Percentiles rank a stretch among this genome's conserved stretches.
phyloP scores from a whole-genome alignment of 2,329 filamentous ascomycete genomes.

The Sporothrix humicola region DNA sequence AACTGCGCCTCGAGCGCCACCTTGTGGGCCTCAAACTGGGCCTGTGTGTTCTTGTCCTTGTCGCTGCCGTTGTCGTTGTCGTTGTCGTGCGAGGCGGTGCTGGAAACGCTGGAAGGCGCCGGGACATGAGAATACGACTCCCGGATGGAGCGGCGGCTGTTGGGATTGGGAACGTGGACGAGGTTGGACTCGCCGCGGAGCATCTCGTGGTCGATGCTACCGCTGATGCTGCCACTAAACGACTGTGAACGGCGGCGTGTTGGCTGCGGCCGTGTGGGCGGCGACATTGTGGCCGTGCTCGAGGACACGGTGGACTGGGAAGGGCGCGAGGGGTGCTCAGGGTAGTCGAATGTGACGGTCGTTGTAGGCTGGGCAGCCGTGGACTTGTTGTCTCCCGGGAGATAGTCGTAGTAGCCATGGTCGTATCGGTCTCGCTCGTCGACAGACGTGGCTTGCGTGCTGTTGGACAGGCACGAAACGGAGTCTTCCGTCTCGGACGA shows the following conservation, averaged over 20 bases:
- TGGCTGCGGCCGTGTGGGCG: background rate
- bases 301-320: background rate
- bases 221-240: slow-evolving; percentile 2
- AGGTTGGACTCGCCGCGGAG: background rate
- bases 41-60: slow-evolving; percentile 8
- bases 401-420: slow-evolving; percentile 12
- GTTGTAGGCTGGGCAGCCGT: background rate
- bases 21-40: slow-evolving; percentile 24
- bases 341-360: background rate
- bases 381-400: background rate
- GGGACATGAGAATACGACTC: background rate
- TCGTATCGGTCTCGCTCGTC: slow-evolving; percentile 11
- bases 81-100: background rate
- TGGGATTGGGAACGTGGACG: background rate
- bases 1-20: slow-evolving; percentile 27
- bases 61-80: background rate
- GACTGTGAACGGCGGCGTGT: slow-evolving; percentile 19
- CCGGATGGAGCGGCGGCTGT: background rate
- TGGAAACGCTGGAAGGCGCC: background rate
- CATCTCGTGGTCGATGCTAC: background rate
- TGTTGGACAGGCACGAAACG: slow-evolving; percentile 34
- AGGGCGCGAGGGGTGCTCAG: background rate
- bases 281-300: background rate
- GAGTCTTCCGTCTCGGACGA: slow-evolving; percentile 33
- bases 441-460: slow-evolving; percentile 36